A percentile compares a stretch with the other conserved stretches of the same genome.
phyloP scores from a whole-genome alignment of 106 monocot species.

The Dioscorea alata region DNA sequence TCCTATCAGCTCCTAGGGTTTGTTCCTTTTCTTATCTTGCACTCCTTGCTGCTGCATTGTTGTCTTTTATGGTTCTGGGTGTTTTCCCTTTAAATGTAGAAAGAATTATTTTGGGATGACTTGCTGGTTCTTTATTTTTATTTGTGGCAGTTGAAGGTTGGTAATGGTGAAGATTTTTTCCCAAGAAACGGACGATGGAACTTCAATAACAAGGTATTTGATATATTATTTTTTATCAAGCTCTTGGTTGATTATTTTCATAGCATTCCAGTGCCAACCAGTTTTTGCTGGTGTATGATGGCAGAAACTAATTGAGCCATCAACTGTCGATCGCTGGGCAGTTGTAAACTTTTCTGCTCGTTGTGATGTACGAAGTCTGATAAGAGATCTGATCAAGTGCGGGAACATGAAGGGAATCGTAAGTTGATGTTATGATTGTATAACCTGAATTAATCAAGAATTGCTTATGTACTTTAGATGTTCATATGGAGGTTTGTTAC shows the following conservation, averaged over 20 bases:
- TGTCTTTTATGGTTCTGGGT: neutral
- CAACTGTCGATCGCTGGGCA: constrained; percentile 51
- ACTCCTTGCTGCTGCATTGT: neutral
- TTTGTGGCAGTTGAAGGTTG: constrained; percentile 59
- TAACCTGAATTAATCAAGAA: neutral
- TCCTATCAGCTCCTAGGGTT: constrained; percentile 78
- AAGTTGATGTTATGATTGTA: constrained; percentile 11
- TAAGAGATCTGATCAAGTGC: constrained; percentile 67
- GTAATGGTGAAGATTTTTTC: constrained; percentile 75
- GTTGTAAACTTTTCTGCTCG: constrained; percentile 89
- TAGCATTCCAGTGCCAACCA: neutral
- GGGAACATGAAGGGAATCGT: constrained; percentile 85
- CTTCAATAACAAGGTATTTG: constrained; percentile 83
- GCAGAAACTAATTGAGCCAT: constrained; percentile 57
- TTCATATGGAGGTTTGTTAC: neutral
- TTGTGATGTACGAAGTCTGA: constrained; percentile 46
- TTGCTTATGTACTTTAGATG: no score
- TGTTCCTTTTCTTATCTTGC: neutral
- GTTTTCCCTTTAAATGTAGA: neutral
- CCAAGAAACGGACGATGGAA: constrained; percentile 92
- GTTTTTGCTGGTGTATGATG: neutral
- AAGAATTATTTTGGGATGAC: neutral
- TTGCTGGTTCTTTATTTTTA: neutral
- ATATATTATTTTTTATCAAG: neutral
- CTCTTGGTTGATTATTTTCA: neutral